phyloP scores from a whole-genome alignment of 116 monocot species.

The Posidonia oceanica region DNA sequence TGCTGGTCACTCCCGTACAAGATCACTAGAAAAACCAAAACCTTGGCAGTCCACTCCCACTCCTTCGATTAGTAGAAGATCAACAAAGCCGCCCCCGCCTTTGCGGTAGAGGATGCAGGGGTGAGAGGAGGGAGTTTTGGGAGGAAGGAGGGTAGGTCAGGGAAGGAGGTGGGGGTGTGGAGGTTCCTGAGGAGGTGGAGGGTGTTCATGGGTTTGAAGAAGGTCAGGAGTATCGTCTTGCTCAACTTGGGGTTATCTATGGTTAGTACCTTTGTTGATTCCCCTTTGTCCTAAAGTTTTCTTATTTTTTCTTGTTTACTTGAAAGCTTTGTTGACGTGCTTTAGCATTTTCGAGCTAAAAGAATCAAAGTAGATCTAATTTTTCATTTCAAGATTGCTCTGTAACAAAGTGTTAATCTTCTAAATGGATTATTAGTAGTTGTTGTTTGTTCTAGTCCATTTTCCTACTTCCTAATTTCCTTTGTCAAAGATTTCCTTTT shows the following conservation, averaged over 20 bases:
- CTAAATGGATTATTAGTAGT: too few relatives aligned
- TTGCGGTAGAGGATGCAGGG: too few relatives aligned
- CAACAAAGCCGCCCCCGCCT: not conserved
- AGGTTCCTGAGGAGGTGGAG: not conserved
- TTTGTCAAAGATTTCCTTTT: too few relatives aligned
- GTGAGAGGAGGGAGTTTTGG: too few relatives aligned
- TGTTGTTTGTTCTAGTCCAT: too few relatives aligned
- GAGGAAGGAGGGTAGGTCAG: not conserved
- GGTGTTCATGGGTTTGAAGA: constrained; percentile 37
- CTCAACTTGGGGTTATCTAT: constrained; percentile 53
- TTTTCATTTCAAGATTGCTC: too few relatives aligned
- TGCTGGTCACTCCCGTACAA: not conserved
- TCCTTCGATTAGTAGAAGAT: not conserved
- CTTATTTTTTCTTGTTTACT: too few relatives aligned
- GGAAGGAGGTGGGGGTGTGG: not conserved
- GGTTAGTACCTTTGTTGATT: constrained; percentile 16
- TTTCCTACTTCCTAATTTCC: too few relatives aligned
- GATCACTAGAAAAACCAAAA: not conserved
- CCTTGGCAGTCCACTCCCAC: not conserved
- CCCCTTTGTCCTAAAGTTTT: not conserved
- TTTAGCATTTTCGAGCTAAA: too few relatives aligned
- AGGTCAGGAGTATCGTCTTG: constrained; percentile 45
- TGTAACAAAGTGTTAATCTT: too few relatives aligned
- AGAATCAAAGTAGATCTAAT: too few relatives aligned
- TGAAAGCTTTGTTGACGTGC: too few relatives aligned